phyloP scores from a whole-genome alignment of 2,329 filamentous ascomycete genomes.

The Epichloe uncinata region DNA sequence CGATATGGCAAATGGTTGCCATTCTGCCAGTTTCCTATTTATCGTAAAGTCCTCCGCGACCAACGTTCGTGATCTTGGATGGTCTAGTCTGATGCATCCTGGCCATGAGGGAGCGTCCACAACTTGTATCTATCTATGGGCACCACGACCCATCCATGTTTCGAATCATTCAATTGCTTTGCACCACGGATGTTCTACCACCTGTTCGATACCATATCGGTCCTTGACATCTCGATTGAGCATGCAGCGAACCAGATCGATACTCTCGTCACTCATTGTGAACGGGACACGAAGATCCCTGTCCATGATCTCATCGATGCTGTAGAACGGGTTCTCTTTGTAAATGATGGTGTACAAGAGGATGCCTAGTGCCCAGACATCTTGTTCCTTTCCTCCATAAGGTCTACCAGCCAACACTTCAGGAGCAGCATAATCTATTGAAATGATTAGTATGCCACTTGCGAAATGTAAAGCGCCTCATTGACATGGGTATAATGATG shows the following conservation, averaged over 20 bases:
- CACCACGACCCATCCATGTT: background rate
- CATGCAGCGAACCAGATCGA: constrained; percentile 85
- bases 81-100: no score
- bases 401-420: constrained; percentile 87
- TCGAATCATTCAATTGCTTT: background rate
- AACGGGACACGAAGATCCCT: constrained; percentile 86
- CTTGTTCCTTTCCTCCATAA: constrained; percentile 92
- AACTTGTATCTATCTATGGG: no score
- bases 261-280: constrained; percentile 78
- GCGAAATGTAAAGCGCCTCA: background rate
- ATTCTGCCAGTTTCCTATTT: no score
- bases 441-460: background rate
- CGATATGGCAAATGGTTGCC: no score
- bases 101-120: no score
- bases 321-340: constrained; percentile 99
- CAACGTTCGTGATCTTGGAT: no score
- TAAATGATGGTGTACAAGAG: constrained; percentile 97
- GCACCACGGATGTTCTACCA: constrained; percentile 82
- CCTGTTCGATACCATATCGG: constrained; percentile 74
- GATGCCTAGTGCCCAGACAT: constrained; percentile 95
- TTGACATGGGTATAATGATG: no score
- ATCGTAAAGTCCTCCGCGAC: no score
- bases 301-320: constrained; percentile 98
- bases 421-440: constrained; percentile 83
- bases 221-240: constrained; percentile 77